Conservation (phyloP, 2,329 filamentous ascomycete species). For the Claviceps digitariae region DNA sequence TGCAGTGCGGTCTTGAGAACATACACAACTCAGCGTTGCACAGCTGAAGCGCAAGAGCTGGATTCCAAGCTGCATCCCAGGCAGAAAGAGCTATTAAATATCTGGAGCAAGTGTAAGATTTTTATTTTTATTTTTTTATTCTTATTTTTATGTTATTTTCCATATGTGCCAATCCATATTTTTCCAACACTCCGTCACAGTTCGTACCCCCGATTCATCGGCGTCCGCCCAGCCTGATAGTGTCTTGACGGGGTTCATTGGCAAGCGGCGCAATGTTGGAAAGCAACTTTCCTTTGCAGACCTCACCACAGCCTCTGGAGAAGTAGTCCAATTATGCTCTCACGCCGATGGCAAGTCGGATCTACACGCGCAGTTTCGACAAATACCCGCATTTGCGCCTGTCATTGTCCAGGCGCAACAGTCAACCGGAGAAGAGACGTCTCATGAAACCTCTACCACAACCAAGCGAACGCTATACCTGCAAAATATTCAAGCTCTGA, state of each 20-base stretch:
- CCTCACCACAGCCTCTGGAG: conserved; percentile 23
- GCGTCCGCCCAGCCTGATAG: conserved; percentile 9
- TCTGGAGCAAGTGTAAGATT: conserved; percentile 20
- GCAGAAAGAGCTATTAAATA: conserved; percentile 12
- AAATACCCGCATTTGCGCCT: conserved; percentile 36
- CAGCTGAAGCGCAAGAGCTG: neutral
- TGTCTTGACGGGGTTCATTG: conserved; percentile 49
- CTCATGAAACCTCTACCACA: conserved; percentile 14
- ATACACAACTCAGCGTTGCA: conserved; percentile 2
- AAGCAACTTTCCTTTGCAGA: conserved; percentile 60
- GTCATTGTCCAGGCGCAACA: conserved; percentile 32
- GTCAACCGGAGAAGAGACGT: conserved; percentile 10
- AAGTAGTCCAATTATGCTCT: conserved; percentile 32
- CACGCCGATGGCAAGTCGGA: conserved; percentile 23
- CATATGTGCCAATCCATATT: neutral
- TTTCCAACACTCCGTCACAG: conserved; percentile 9
- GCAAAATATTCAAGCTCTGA: conserved; percentile 33
- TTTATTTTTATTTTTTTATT: neutral
- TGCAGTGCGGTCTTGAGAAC: conserved; percentile 8
- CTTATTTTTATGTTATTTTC: neutral
- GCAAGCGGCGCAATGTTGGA: conserved; percentile 51
- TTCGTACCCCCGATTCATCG: conserved; percentile 13
- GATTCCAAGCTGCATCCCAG: conserved; percentile 7
- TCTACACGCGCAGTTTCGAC: conserved; percentile 28
- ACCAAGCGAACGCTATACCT: conserved; percentile 47